Base-by-base conservation (phyloP, 257 asterid species). In the Solanum raphanifolium region DNA sequence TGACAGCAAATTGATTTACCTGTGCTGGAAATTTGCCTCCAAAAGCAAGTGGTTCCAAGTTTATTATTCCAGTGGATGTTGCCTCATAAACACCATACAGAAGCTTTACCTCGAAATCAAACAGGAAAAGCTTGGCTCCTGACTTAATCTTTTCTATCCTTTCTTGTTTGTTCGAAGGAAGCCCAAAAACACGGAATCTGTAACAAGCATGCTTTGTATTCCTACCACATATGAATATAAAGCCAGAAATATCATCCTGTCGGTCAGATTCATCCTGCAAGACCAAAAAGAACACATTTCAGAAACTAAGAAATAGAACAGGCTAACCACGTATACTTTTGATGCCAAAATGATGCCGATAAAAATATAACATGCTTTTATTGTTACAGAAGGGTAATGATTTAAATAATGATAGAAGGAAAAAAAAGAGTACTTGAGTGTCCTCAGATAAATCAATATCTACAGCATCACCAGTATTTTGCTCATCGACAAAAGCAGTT, bases 1-100 rank as follows among this genome's bases (percentile, higher is more conserved):
- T 58, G 55, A 52, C 55, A 41, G 52, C 41, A 23, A 71, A 46
- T 9, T 13, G 34, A 83, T 71, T 65, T 91, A 95, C 98, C 98
- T 94, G 98, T 39, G 96, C 95, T 86, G 98, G 98, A 92, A 90
- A 94, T 88, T 90, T 91, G 83, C 98, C 95, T 31, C 88, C 90
- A 84, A 95, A 95, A 85, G 98, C 98, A 55, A 89, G 91, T 76
- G 95, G 95, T 91, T 95, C 98, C 94, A 94, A 85, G 92, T 94
- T 87, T 86, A 91, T 88, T 83, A 52, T 88, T 88, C 98, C 98
- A 85, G 75, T 73, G 18, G 95, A 92, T 75, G 98, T 93, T 20
- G 98, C 96, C 92, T 92, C 95, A 29, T 94, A 95, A 23, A 93
- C 90, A 86, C 98, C 98, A 89, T 95, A 94, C 12, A 95, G 90